Percentiles rank a stretch among this genome's conserved stretches.
Conservation (phyloP, 306 rosid species). For the Hippophae rhamnoides region DNA sequence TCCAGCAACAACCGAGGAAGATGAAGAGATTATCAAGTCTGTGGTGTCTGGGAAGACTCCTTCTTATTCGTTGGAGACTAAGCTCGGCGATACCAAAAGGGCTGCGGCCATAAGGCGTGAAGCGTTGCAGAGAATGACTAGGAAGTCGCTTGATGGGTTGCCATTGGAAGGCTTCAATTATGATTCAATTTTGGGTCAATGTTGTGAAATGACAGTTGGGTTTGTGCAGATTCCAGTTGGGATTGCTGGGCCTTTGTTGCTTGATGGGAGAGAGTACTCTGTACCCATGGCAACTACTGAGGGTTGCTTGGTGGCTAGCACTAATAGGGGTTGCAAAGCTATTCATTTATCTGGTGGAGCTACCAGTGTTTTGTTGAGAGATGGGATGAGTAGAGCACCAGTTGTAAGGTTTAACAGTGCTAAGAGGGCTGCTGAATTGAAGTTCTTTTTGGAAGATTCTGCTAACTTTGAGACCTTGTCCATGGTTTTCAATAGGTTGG, state of each 20-base stretch:
- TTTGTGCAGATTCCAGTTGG: conserved; percentile 83
- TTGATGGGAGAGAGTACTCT: conserved; percentile 58
- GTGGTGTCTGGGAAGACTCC: conserved; percentile 53
- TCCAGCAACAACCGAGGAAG: conserved; percentile 23
- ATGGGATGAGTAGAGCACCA: conserved; percentile 87
- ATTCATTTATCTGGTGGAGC: conserved; percentile 78
- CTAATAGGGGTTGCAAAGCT: conserved; percentile 88
- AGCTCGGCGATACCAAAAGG: conserved; percentile 48
- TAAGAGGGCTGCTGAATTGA: conserved; percentile 61
- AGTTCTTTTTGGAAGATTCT: conserved; percentile 61
- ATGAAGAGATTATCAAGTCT: conserved; percentile 45
- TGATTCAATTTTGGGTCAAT: conserved; percentile 72
- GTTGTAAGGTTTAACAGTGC: conserved; percentile 67
- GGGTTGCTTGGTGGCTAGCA: conserved; percentile 75
- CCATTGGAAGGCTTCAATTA: conserved; percentile 72
- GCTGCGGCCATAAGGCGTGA: conserved; percentile 63
- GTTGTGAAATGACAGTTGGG: conserved; percentile 92
- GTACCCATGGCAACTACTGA: conserved; percentile 95
- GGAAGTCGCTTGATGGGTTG: conserved; percentile 45
- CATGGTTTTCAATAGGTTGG: conserved; percentile 58
- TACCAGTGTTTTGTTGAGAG: conserved; percentile 44
- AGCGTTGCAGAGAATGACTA: conserved; percentile 47
- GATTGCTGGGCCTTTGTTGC: conserved; percentile 68
- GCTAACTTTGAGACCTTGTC: conserved; percentile 51
- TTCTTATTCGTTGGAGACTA: conserved; percentile 60